A percentile compares a stretch with the other conserved stretches of the same genome.
These are phyloP conservation scores for Canavalia ensiformis DNA, from an alignment of 306 rosid species.

Conservation along the genomic window DNA sequence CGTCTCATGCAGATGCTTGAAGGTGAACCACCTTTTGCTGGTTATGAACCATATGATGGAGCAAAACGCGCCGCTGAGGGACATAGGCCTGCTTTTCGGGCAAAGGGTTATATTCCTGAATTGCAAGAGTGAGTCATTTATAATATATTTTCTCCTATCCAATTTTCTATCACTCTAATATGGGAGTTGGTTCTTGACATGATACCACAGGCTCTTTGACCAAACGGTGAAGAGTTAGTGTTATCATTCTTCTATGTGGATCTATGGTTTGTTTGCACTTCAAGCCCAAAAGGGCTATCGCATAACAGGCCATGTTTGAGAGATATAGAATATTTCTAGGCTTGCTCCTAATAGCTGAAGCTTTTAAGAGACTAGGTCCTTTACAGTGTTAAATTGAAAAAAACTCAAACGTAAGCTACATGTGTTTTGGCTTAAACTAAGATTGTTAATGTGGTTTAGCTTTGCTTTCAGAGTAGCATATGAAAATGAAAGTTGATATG, in stretches of 20 bases:
- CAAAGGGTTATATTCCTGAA: slow-evolving; percentile 74
- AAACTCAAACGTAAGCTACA: not conserved
- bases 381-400: not conserved
- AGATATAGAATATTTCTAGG: slow-evolving; percentile 34
- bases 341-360: slow-evolving; percentile 24
- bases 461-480: slow-evolving; percentile 17
- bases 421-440: slow-evolving; percentile 27
- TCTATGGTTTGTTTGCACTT: slow-evolving; percentile 12
- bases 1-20: slow-evolving; percentile 87
- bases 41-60: slow-evolving; percentile 88
- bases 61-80: slow-evolving; percentile 93
- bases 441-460: slow-evolving; percentile 1
- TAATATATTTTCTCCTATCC: slow-evolving; percentile 10
- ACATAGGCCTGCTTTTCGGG: slow-evolving; percentile 76
- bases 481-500: slow-evolving; percentile 30
- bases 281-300: slow-evolving; percentile 16
- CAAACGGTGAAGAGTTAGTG: slow-evolving; percentile 35
- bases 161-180: slow-evolving; percentile 24
- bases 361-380: slow-evolving; percentile 25
- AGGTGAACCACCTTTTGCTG: slow-evolving; percentile 91
- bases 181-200: slow-evolving; percentile 22
- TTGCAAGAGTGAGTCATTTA: slow-evolving; percentile 79
- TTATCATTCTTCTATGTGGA: not conserved
- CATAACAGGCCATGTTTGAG: slow-evolving; percentile 21
- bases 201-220: slow-evolving; percentile 6